Evolutionary conservation across 2,329 filamentous ascomycete genomes (phyloP), one percentile per base, ranked within the genome.

Genomic region (Aciculosporium take): DNA sequence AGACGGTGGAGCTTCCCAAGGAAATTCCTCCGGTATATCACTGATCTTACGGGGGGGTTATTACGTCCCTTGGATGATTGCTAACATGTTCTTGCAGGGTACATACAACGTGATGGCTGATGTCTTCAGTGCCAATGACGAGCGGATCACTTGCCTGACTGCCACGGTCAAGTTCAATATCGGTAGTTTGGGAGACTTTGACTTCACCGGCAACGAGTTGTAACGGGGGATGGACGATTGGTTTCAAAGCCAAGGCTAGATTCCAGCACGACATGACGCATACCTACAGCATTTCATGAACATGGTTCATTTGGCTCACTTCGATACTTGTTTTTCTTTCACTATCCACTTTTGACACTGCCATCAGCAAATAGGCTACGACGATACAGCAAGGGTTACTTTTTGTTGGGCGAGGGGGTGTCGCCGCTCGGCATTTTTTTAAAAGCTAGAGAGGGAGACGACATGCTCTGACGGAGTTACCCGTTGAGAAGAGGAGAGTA

Each of bases 51-150:
- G 3, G 4, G 10, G 3, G 4, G 10, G 17, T 15, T 17, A 27
- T 10, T 7, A 35, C 7, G 7, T n/a, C 3, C 5, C 12, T 18
- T 18, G 2, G 10, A 20, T 12, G 12, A 21, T 30, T 8, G 7
- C 41, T 43, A 38, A 45, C 37, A 23, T 21, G 23, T 5, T 28
- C 4, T 15, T 4, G 32, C 49, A 91, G 86, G 91, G 88, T 58
- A 88, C 78, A 56, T 98, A 95, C 72, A 83, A 74, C 15, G 91
- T 98, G 28, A 65, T 80, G 30, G 91, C 89, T 32, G 84, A 96
- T 57, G 89, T 93, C 37, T 81, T 76, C 63, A 86, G 76, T 50
- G 71, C 68, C 46, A 79, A 93, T 39, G 69, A 74, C 43, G 68
- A 79, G 49, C 79, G 77, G 56, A 82, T 98, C 49, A 94, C 88